phyloP scores from a whole-genome alignment of 148 eudicot genomes.

The Vaccinium corymbosum region DNA sequence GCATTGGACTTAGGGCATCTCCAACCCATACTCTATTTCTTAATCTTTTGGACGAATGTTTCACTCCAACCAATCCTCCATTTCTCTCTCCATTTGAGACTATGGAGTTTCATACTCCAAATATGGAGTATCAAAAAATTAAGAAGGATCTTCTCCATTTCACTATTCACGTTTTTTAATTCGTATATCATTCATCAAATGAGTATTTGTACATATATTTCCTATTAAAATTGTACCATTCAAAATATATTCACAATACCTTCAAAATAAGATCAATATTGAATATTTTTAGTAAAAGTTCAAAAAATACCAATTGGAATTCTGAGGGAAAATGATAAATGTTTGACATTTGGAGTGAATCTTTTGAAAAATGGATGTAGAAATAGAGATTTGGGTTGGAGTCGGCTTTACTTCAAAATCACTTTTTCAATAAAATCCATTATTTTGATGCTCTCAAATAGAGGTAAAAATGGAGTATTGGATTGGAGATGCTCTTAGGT shows the following conservation, averaged over 20 bases:
- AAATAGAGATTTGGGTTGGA: not conserved
- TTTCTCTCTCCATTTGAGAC: too few species aligned
- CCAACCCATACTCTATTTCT: not conserved
- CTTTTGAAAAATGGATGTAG: not conserved
- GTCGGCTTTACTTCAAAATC: not conserved
- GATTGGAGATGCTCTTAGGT: not conserved
- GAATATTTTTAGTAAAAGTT: not conserved
- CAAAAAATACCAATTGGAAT: not conserved
- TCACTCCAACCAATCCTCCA: too few species aligned
- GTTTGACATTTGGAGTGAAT: not conserved
- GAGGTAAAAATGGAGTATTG: not conserved
- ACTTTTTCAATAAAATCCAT: too few species aligned
- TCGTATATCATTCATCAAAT: not conserved
- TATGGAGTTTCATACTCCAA: too few species aligned
- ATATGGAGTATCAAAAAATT: too few species aligned
- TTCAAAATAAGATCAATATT: too few species aligned
- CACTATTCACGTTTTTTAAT: not conserved
- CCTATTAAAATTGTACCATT: not conserved
- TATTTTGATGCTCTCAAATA: not conserved
- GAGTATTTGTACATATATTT: not conserved
- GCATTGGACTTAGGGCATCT: not conserved
- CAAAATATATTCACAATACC: not conserved
- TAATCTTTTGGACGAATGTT: not conserved
- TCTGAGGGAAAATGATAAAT: not conserved
- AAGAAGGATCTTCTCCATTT: not conserved